Conservation (phyloP, 2,329 filamentous ascomycete genomes). For the Fusarium compactum region DNA sequence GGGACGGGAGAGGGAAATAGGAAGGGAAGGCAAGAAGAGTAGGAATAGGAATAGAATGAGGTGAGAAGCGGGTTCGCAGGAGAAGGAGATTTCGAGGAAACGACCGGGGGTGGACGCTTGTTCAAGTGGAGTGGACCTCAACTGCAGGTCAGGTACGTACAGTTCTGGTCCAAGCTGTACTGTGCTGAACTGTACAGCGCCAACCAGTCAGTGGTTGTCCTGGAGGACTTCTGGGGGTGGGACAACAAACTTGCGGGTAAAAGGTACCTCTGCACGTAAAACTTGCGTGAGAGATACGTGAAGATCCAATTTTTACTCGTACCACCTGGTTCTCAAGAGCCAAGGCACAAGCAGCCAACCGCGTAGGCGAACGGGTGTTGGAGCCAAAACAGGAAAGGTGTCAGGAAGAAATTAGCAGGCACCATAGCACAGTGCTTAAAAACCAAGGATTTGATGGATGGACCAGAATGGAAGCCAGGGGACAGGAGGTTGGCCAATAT, state of each 20-base stretch:
- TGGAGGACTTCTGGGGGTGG: slow-evolving; percentile 8
- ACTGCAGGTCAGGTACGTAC: not conserved
- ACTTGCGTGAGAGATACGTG: slow-evolving; percentile 3
- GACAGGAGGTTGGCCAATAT: not conserved
- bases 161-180: not conserved
- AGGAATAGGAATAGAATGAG: slow-evolving; percentile 34
- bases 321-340: slow-evolving; percentile 26
- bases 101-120: slow-evolving; percentile 25
- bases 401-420: slow-evolving; percentile 42
- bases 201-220: not conserved
- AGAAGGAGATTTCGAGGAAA: slow-evolving; percentile 43
- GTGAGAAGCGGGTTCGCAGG: slow-evolving; percentile 38
- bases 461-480: not conserved
- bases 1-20: slow-evolving; percentile 29
- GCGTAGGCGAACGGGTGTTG: slow-evolving; percentile 32
- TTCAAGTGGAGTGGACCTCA: not conserved
- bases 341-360: slow-evolving; percentile 31
- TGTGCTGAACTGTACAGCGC: not conserved
- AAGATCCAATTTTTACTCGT: slow-evolving; percentile 24
- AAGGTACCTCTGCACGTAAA: not conserved
- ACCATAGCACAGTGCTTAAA: slow-evolving; percentile 14
- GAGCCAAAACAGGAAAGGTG: slow-evolving; percentile 37
- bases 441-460: not conserved
- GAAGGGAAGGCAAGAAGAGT: slow-evolving; percentile 24
- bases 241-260: slow-evolving; percentile 11